These are phyloP conservation scores for Didymella pinodella DNA, from an alignment of 2,329 filamentous ascomycete genomes.

Conservation along the genomic window DNA sequence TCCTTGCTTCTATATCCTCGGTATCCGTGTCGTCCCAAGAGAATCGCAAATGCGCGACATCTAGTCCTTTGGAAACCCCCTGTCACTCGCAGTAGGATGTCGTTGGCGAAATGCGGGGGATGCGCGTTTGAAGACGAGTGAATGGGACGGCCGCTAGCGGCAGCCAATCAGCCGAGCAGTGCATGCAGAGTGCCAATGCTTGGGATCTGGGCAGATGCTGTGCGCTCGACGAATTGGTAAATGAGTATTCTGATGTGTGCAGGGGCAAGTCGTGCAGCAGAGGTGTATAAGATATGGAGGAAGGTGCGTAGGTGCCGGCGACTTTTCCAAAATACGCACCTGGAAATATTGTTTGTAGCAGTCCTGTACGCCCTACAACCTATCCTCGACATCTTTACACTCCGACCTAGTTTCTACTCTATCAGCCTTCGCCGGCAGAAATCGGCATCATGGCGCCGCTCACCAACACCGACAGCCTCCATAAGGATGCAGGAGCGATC, in stretches of 20 bases:
- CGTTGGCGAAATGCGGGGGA: conserved; percentile 20
- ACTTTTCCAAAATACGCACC: neutral
- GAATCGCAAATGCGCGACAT: neutral
- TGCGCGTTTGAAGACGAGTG: conserved; percentile 1
- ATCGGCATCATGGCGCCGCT: conserved; percentile 10
- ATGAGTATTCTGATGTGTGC: neutral
- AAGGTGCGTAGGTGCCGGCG: neutral
- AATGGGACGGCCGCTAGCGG: neutral
- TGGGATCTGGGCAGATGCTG: neutral
- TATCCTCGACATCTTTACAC: neutral
- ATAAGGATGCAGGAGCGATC: conserved; percentile 30
- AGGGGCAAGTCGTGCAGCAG: neutral
- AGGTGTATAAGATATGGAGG: neutral
- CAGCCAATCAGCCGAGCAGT: conserved; percentile 1
- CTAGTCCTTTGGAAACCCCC: neutral
- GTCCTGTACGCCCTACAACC: neutral
- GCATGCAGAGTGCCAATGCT: conserved; percentile 12
- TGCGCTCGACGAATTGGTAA: neutral
- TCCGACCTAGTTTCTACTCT: neutral
- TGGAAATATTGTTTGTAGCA: neutral
- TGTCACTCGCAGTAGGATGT: neutral
- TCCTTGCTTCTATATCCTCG: neutral
- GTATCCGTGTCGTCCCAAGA: neutral
- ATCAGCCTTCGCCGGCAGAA: neutral
- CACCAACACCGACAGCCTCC: conserved; percentile 8